phyloP scores from a whole-genome alignment of 768 basidiomycete genomes.

The Psilocybe tampanensis region DNA sequence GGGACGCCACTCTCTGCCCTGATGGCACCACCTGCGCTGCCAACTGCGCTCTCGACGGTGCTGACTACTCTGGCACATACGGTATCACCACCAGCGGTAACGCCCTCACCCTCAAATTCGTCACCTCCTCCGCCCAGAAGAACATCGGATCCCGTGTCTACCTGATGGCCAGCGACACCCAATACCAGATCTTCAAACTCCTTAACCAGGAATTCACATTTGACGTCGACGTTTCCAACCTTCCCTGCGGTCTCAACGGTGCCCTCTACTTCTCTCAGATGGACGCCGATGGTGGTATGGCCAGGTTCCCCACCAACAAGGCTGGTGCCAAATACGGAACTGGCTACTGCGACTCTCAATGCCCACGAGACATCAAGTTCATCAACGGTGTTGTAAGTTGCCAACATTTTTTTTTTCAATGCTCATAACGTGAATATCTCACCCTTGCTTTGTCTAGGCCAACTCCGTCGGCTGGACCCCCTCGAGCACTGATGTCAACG shows the following conservation, averaged over 20 bases:
- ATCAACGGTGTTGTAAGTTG: slow-evolving; percentile 52
- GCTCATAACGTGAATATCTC: background rate
- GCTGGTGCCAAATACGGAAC: slow-evolving; percentile 50
- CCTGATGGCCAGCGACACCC: slow-evolving; percentile 47
- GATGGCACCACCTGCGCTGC: slow-evolving; percentile 47
- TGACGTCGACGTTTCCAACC: slow-evolving; percentile 60
- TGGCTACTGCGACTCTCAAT: slow-evolving; percentile 48
- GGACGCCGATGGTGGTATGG: slow-evolving; percentile 54
- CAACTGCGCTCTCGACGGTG: slow-evolving; percentile 47
- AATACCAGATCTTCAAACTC: slow-evolving; percentile 48
- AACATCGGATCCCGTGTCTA: slow-evolving; percentile 50
- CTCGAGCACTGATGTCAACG: slow-evolving; percentile 40
- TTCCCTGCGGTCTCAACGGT: slow-evolving; percentile 62
- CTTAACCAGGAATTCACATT: slow-evolving; percentile 63
- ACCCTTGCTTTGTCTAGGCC: slow-evolving; percentile 32
- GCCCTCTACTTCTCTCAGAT: slow-evolving; percentile 62
- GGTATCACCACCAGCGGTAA: slow-evolving; percentile 51
- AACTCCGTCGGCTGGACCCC: slow-evolving; percentile 47
- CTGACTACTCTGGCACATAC: slow-evolving; percentile 52
- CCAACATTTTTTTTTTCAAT: background rate
- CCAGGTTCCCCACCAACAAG: slow-evolving; percentile 53
- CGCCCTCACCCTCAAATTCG: slow-evolving; percentile 50
- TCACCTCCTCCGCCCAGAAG: slow-evolving; percentile 37
- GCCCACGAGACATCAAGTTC: slow-evolving; percentile 61
- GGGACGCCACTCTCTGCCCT: slow-evolving; percentile 54